phyloP scores from a whole-genome alignment of 805 yeast genomes.

The Komagataella populi region DNA sequence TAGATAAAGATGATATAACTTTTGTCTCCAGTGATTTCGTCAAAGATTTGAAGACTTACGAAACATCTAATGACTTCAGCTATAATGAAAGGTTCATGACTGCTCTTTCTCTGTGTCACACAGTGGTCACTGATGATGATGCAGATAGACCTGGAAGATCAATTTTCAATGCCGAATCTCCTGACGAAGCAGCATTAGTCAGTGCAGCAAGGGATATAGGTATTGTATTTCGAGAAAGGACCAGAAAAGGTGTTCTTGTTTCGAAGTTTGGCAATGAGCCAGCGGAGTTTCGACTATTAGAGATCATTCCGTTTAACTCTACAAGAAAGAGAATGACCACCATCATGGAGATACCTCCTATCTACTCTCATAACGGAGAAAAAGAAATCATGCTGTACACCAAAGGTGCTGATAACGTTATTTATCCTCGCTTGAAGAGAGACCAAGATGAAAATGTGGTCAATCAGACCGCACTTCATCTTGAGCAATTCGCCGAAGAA shows the following conservation, averaged over 20 bases:
- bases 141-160: constrained; percentile 20
- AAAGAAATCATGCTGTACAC: constrained; percentile 30
- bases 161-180: constrained; percentile 65
- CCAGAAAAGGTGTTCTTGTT: constrained; percentile 29
- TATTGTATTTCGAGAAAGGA: constrained; percentile 40
- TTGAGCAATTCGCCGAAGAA: constrained; percentile 61
- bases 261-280: constrained; percentile 30
- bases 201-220: constrained; percentile 66
- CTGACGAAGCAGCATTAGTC: constrained; percentile 77
- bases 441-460: constrained; percentile 29
- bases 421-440: constrained; percentile 30
- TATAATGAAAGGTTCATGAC: constrained; percentile 47
- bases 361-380: constrained; percentile 9
- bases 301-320: constrained; percentile 51
- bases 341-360: constrained; percentile 31
- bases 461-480: constrained; percentile 43
- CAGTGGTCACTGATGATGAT: constrained; percentile 50
- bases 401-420: constrained; percentile 72
- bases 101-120: constrained; percentile 60
- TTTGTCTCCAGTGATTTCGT: constrained; percentile 50
- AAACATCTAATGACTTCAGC: constrained; percentile 20
- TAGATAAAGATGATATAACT: constrained; percentile 36
- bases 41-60: constrained; percentile 30
- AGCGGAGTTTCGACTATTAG: constrained; percentile 33
- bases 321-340: constrained; percentile 73